Conservation (phyloP, 2,329 filamentous ascomycete genomes). For the Colletotrichum acutatum region DNA sequence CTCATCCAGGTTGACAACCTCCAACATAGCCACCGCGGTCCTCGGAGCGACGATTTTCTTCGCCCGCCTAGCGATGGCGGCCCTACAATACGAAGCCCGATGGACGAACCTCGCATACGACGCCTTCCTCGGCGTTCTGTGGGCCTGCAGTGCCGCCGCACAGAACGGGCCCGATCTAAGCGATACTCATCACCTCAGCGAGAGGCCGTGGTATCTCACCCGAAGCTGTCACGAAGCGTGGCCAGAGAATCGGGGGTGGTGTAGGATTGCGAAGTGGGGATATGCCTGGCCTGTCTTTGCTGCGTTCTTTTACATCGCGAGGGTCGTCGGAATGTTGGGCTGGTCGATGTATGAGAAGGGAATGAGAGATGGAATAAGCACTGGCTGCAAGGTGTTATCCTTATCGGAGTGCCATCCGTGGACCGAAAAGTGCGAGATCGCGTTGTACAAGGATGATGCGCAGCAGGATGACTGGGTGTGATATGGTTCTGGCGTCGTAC, state of each 20-base stretch:
- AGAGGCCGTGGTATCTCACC: constrained; percentile 42
- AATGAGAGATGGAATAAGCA: neutral
- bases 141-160: constrained; percentile 40
- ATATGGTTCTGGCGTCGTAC: neutral
- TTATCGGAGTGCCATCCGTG: neutral
- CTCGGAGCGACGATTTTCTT: constrained; percentile 43
- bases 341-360: constrained; percentile 1
- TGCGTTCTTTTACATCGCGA: neutral
- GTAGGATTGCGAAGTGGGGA: neutral
- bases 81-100: constrained; percentile 37
- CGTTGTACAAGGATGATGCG: neutral
- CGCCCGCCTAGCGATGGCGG: constrained; percentile 39
- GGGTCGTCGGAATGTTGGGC: neutral
- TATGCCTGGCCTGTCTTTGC: neutral
- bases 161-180: constrained; percentile 40
- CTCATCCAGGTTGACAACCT: constrained; percentile 40
- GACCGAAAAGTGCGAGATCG: neutral
- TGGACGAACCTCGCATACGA: constrained; percentile 42
- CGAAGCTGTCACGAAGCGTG: constrained; percentile 35
- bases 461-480: neutral
- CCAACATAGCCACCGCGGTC: constrained; percentile 44
- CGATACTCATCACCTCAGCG: constrained; percentile 40
- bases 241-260: neutral
- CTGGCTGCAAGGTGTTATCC: too few relatives aligned
- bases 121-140: constrained; percentile 40